These are phyloP conservation scores for Desmodesmus armatus DNA, from an alignment of 139 green algal species.

Conservation along the genomic window DNA sequence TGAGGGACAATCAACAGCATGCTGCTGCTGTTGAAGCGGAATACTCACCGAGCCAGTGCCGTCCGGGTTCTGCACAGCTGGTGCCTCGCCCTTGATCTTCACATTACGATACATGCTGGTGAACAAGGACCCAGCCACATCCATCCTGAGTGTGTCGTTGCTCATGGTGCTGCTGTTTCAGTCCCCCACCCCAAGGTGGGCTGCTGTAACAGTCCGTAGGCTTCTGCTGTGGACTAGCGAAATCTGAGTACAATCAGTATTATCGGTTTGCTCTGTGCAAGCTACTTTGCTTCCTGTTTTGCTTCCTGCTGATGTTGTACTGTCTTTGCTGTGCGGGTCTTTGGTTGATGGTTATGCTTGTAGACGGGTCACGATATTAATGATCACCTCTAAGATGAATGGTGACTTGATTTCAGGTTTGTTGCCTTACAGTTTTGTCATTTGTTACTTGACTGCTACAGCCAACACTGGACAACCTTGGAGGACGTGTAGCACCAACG, in stretches of 20 bases:
- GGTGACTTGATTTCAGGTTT: no score
- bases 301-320: not conserved
- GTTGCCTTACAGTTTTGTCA: no score
- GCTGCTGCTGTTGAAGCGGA: not conserved
- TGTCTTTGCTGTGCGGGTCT: not conserved
- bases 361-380: no score
- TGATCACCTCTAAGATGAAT: no score
- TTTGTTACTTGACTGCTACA: no score
- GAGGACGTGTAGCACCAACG: no score
- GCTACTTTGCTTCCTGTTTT: not conserved
- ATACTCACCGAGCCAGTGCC: constrained; percentile 70
- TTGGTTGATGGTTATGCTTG: no score
- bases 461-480: no score
- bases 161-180: not conserved
- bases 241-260: not conserved
- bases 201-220: not conserved
- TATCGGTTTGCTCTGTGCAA: not conserved
- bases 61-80: constrained; percentile 45
- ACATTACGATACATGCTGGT: constrained; percentile 72
- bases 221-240: not conserved
- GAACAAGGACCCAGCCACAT: constrained; percentile 75
- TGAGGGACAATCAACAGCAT: not conserved
- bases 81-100: constrained; percentile 65
- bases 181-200: not conserved
- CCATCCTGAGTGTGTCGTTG: constrained; percentile 42